A percentile compares a stretch with the other conserved stretches of the same genome.
These are phyloP conservation scores for Aspergillus novofumigatus DNA, from an alignment of 2,329 filamentous ascomycete genomes.

Conservation along the genomic window DNA sequence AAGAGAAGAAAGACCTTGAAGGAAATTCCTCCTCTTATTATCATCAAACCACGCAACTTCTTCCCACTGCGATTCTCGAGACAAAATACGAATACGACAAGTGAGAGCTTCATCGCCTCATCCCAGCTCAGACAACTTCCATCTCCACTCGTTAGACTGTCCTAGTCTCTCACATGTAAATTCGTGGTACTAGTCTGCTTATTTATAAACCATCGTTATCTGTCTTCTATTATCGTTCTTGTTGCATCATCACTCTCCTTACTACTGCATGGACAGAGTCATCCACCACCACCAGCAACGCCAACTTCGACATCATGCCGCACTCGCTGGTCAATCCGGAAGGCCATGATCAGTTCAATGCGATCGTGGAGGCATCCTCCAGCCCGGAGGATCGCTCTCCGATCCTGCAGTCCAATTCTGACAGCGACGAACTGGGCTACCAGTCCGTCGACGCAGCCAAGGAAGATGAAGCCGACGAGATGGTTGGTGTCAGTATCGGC, in stretches of 20 bases:
- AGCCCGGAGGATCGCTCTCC: conserved; percentile 9
- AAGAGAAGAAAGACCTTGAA: neutral
- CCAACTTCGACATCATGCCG: conserved; percentile 2
- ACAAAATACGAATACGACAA: conserved; percentile 6
- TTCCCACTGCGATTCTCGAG: neutral
- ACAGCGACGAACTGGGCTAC: conserved; percentile 25
- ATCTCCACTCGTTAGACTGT: neutral
- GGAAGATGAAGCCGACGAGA: conserved; percentile 34
- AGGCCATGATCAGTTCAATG: conserved; percentile 6
- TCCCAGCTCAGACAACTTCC: conserved; percentile 1
- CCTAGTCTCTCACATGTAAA: conserved; percentile 4
- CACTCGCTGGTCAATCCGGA: conserved; percentile 2
- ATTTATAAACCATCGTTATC: neutral
- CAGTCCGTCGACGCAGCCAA: conserved; percentile 19
- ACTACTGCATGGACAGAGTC: neutral
- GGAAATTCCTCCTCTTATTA: neutral
- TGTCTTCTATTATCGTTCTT: neutral
- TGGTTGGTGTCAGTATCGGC: conserved; percentile 58
- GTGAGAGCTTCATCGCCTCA: neutral
- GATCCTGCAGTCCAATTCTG: conserved; percentile 22
- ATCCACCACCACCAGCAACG: neutral
- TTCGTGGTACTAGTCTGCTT: neutral
- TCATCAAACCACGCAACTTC: neutral
- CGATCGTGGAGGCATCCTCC: conserved; percentile 1
- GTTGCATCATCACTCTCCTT: neutral